Percentiles rank a stretch among this genome's conserved stretches.
These are phyloP conservation scores for Wickerhamiella kazuoi DNA, from an alignment of 805 yeast genomes.

Conservation along the genomic window DNA sequence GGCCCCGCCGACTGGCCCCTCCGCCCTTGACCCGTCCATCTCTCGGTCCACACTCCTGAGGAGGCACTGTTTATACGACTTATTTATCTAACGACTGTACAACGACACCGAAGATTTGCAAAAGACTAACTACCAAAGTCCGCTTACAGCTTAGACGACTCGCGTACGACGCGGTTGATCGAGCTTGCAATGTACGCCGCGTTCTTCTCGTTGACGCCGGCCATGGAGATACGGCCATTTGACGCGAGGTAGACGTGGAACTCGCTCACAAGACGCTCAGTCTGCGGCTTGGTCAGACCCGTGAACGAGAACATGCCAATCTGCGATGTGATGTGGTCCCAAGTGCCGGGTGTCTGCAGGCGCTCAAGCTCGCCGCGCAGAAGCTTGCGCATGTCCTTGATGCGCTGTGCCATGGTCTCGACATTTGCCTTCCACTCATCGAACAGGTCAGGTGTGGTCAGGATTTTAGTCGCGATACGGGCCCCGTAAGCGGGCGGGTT, in stretches of 20 bases:
- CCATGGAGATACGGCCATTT: conserved; percentile 83
- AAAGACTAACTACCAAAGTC: too few species aligned
- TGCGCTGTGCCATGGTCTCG: conserved; percentile 57
- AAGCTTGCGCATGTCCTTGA: conserved; percentile 49
- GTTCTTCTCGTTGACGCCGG: conserved; percentile 71
- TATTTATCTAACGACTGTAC: not conserved
- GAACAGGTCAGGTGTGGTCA: conserved; percentile 41
- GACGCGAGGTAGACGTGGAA: conserved; percentile 70
- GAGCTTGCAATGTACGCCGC: conserved; percentile 36
- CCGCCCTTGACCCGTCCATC: too few species aligned
- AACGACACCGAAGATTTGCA: too few species aligned
- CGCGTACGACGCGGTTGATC: conserved; percentile 19
- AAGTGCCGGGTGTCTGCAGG: conserved; percentile 40
- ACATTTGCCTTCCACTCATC: conserved; percentile 71
- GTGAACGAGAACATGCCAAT: conserved; percentile 96
- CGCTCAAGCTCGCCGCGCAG: conserved; percentile 43
- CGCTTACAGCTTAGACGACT: conserved; percentile 20
- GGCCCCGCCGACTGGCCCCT: too few species aligned
- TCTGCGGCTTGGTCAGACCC: conserved; percentile 58
- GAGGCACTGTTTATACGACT: too few species aligned
- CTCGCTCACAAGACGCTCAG: conserved; percentile 45
- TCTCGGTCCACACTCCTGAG: too few species aligned
- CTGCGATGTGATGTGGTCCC: conserved; percentile 78
- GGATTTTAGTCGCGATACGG: conserved; percentile 63
- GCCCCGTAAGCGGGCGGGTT: conserved; percentile 94